Conservation (phyloP, 331 rosid species). For the Malus hybrid region DNA sequence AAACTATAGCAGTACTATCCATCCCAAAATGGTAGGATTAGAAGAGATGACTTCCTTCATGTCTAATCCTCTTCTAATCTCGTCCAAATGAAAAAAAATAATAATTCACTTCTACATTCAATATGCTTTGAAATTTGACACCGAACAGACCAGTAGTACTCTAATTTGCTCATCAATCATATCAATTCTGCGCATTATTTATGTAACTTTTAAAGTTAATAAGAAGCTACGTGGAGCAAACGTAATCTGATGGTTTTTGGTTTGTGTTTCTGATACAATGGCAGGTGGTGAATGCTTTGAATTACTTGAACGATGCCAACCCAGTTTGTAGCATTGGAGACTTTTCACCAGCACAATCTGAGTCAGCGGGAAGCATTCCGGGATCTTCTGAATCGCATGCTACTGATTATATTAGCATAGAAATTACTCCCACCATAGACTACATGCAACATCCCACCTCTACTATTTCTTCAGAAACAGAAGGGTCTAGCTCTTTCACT, state of each 20-base stretch:
- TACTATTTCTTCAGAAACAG: constrained; percentile 9
- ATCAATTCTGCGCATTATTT: not conserved
- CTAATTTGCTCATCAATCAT: not conserved
- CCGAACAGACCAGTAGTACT: not conserved
- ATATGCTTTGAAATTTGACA: not conserved
- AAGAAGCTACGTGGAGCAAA: not conserved
- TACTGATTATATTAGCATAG: not conserved
- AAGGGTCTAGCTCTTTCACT: constrained; percentile 9
- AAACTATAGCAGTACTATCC: not conserved
- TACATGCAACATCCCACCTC: constrained; percentile 1
- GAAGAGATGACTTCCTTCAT: not conserved
- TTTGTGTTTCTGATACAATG: not conserved
- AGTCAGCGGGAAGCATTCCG: constrained; percentile 23
- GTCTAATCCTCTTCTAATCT: not conserved
- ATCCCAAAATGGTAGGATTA: too few species aligned
- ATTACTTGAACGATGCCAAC: constrained; percentile 27
- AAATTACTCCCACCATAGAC: not conserved
- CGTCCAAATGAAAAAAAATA: not conserved
- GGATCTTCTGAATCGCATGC: constrained; percentile 16
- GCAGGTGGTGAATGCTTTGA: constrained; percentile 49
- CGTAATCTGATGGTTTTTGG: not conserved
- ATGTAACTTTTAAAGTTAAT: not conserved
- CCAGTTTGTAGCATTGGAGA: constrained; percentile 16
- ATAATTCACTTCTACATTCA: not conserved
- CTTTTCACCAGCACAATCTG: constrained; percentile 43